Conservation (phyloP, 768 basidiomycete genomes). For the Lactarius trivialis region DNA sequence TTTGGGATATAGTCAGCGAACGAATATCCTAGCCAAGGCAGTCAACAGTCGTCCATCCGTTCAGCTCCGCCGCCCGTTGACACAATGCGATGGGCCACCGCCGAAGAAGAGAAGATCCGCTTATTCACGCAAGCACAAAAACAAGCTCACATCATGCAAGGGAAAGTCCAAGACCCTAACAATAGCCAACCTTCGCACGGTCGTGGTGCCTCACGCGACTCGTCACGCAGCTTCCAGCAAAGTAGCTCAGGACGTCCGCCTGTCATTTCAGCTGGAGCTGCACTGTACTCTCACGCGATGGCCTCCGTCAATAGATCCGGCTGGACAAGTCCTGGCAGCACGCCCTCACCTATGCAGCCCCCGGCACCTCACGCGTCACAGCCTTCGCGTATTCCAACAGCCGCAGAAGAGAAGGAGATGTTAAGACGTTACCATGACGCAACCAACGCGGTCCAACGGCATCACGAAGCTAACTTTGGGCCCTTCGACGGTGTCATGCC, state of each 20-base stretch:
- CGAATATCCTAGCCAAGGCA: conserved; percentile 11
- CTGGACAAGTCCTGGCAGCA: background rate
- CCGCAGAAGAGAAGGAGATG: conserved; percentile 29
- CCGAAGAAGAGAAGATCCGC: conserved; percentile 72
- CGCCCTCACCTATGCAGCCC: conserved; percentile 25
- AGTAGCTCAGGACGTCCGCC: conserved; percentile 16
- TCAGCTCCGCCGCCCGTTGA: conserved; percentile 10
- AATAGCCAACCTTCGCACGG: conserved; percentile 25
- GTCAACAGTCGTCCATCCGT: conserved; percentile 25
- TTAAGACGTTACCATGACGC: conserved; percentile 29
- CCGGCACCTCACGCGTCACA: conserved; percentile 6
- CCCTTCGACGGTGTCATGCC: conserved; percentile 25
- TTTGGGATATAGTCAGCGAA: conserved; percentile 1
- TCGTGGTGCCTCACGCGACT: conserved; percentile 14
- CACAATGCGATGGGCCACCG: conserved; percentile 47
- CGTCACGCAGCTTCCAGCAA: conserved; percentile 21
- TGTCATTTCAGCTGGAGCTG: conserved; percentile 36
- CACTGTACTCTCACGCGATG: conserved; percentile 42
- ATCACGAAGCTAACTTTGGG: conserved; percentile 19
- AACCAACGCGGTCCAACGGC: conserved; percentile 27
- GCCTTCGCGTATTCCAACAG: conserved; percentile 13
- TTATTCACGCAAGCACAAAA: conserved; percentile 64
- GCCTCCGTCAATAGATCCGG: conserved; percentile 31
- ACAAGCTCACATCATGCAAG: conserved; percentile 56
- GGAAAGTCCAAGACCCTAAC: conserved; percentile 28